Conservation (phyloP, 768 basidiomycete species). For the Leccinum broughii region DNA sequence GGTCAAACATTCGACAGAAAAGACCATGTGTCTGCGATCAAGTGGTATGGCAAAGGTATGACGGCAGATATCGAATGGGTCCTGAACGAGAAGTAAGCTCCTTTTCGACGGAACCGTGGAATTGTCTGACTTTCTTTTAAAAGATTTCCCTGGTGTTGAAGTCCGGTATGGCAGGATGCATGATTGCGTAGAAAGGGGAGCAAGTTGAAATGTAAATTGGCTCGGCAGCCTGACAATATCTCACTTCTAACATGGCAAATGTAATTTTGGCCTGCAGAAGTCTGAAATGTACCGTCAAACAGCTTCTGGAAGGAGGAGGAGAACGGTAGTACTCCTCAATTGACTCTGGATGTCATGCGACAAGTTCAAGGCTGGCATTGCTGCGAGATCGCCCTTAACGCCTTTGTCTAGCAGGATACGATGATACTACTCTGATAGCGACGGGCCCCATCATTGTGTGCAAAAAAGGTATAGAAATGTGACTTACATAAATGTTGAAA, state of each 20-base stretch:
- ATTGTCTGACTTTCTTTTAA: background rate
- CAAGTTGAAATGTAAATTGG: no score
- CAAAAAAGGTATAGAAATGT: background rate
- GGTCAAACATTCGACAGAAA: conserved; percentile 35
- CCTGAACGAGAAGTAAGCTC: conserved; percentile 47
- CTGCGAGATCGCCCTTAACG: background rate
- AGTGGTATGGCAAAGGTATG: conserved; percentile 48
- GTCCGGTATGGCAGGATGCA: background rate
- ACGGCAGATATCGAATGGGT: conserved; percentile 41
- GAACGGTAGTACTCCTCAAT: no score
- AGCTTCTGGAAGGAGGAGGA: no score
- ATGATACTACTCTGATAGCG: conserved; percentile 6
- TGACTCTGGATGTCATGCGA: no score
- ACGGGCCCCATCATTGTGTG: conserved; percentile 4
- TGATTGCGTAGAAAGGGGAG: background rate
- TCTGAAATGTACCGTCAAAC: no score
- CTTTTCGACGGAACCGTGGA: background rate
- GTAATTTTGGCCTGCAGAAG: no score
- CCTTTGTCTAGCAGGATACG: conserved; percentile 11
- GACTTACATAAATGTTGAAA: conserved; percentile 1
- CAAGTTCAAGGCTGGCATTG: no score
- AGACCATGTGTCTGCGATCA: conserved; percentile 45
- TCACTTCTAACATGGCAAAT: background rate
- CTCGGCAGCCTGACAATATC: no score
- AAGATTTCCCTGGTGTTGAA: conserved; percentile 46